These are phyloP conservation scores for Neonectria hederae DNA, from an alignment of 2,329 filamentous ascomycete genomes.

Conservation along the genomic window DNA sequence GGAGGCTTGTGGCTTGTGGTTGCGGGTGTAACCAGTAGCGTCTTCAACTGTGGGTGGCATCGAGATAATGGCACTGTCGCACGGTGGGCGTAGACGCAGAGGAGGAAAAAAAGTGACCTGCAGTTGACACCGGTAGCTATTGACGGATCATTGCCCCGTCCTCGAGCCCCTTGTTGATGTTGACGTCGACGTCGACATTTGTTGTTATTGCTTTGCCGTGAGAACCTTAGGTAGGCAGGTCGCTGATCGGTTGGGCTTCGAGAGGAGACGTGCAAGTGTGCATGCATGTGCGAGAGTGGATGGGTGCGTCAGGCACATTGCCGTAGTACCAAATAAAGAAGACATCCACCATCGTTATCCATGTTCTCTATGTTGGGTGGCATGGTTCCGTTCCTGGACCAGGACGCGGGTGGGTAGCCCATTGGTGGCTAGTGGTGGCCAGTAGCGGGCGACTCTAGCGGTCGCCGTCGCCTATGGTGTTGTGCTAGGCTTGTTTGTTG, in stretches of 20 bases:
- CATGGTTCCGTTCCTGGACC: slow-evolving; percentile 17
- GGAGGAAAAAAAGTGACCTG: not conserved
- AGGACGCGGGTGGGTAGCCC: slow-evolving; percentile 1
- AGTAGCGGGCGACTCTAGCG: not conserved
- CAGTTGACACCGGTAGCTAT: slow-evolving; percentile 3
- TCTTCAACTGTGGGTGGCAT: not conserved
- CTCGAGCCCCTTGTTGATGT: slow-evolving; percentile 11
- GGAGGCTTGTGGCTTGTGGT: not conserved
- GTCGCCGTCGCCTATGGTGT: not conserved
- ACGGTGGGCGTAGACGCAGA: slow-evolving; percentile 8
- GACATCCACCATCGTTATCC: slow-evolving; percentile 6
- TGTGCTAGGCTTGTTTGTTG: not conserved
- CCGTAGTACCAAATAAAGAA: slow-evolving; percentile 15
- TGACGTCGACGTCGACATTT: not conserved
- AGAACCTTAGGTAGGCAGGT: not conserved
- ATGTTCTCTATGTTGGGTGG: slow-evolving; percentile 12
- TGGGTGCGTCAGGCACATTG: slow-evolving; percentile 1
- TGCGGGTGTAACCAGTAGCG: not conserved
- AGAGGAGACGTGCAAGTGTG: not conserved
- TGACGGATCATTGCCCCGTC: slow-evolving; percentile 13
- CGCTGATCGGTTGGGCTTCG: not conserved
- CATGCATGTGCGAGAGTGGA: slow-evolving; percentile 3
- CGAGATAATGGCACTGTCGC: not conserved
- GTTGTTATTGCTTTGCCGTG: not conserved
- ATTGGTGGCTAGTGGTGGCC: slow-evolving; percentile 1